Base-by-base conservation (phyloP, 805 yeast genomes). In the Komagataella mondaviorum region DNA sequence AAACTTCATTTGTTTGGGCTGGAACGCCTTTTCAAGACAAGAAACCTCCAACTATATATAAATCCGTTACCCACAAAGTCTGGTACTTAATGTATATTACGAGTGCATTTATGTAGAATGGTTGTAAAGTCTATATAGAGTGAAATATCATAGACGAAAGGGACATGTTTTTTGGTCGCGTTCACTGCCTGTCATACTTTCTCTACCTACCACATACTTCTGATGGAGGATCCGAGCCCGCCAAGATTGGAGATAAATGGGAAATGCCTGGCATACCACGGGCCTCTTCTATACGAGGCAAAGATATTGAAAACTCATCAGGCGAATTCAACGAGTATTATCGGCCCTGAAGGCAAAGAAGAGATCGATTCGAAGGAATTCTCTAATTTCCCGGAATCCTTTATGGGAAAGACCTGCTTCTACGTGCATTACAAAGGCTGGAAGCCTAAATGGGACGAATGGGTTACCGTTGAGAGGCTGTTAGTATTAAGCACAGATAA, bases 361-460 rank as follows among this genome's bases (percentile, higher is more conserved):
- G 49, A 61, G 8, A 55, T 55, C 44, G 58, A 63, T 22, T 60
- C 66, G 2, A 48, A 51, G 17, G 54, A 50, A 2, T 53, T 47
- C n/a, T 45, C 53, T 23, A 49, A 55, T 14, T 49, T 63, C 45
- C 68, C 67, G 12, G 62, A 57, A 14, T 59, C 60, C n/a, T 55
- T 65, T 43, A 52, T 57, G 6, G 64, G 60, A 4, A 52, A 55
- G n/a, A 57, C 63, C 48, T 61, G 81, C 30, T 90, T 80, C 65
- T 81, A 72, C 57, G 78, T 91, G 16, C 99, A 93, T 62, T 91
- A 91, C 66, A 85, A 83, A 57, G 98, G 99, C 2, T 91, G 99
- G 99, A 91, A 90, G 60, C 67, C 83, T 16, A 81, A 89, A 53
- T 91, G 96, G 96, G 98, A 91, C 63, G 99, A 91, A 65, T 91